These are phyloP conservation scores for Colletotrichum lentis DNA, from an alignment of 2,329 filamentous ascomycete species.

Conservation along the genomic window DNA sequence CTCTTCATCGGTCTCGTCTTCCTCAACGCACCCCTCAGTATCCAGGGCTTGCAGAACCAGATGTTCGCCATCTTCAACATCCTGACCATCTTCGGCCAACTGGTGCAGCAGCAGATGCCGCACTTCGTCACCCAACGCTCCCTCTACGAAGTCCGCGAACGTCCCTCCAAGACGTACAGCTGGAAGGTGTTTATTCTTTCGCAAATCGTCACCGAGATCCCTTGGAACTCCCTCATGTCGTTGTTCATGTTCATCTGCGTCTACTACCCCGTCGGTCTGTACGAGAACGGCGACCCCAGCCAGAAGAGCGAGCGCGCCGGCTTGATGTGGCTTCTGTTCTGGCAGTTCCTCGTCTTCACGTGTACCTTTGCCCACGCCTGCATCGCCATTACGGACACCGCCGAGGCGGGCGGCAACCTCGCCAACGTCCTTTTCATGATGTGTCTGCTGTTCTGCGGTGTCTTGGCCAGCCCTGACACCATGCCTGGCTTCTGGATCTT, in stretches of 20 bases:
- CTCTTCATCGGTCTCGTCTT: slow-evolving; percentile 74
- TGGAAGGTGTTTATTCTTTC: slow-evolving; percentile 73
- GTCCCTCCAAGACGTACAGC: slow-evolving; percentile 70
- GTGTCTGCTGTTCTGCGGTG: slow-evolving; percentile 64
- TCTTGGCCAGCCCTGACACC: slow-evolving; percentile 63
- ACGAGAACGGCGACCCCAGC: slow-evolving; percentile 63
- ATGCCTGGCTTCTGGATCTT: slow-evolving; percentile 76
- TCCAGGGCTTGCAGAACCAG: slow-evolving; percentile 71
- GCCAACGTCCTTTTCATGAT: slow-evolving; percentile 67
- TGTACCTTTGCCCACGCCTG: slow-evolving; percentile 72
- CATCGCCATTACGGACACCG: slow-evolving; percentile 70
- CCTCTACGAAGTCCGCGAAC: slow-evolving; percentile 73
- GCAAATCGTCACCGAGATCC: slow-evolving; percentile 72
- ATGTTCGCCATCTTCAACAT: slow-evolving; percentile 74
- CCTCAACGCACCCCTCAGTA: slow-evolving; percentile 63
- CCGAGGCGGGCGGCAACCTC: slow-evolving; percentile 70
- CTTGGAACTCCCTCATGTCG: slow-evolving; percentile 69
- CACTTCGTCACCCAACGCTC: slow-evolving; percentile 71
- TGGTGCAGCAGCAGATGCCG: slow-evolving; percentile 70
- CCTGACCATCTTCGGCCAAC: slow-evolving; percentile 68
- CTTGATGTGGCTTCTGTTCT: slow-evolving; percentile 70
- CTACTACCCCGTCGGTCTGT: slow-evolving; percentile 74
- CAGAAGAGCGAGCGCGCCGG: slow-evolving; percentile 60
- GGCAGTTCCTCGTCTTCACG: slow-evolving; percentile 71
- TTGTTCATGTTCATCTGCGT: slow-evolving; percentile 70